phyloP scores from a whole-genome alignment of 2,329 filamentous ascomycete species.

The Mycosphaerella sp. region DNA sequence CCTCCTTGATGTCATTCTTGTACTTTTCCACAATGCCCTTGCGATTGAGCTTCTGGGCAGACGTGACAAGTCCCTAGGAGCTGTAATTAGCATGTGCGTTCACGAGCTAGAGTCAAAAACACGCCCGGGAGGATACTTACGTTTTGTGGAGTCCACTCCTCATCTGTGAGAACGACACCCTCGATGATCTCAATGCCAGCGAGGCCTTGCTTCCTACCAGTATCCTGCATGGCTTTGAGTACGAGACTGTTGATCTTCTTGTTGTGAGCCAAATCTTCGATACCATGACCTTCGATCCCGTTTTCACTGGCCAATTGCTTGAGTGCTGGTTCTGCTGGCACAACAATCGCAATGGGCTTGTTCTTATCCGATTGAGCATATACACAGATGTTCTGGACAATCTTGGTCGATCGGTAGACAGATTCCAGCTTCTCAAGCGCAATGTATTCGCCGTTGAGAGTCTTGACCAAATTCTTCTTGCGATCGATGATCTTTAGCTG shows the following conservation, averaged over 20 bases:
- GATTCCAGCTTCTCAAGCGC: constrained; percentile 93
- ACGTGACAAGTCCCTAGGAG: constrained; percentile 45
- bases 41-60: constrained; percentile 50
- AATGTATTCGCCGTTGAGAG: constrained; percentile 91
- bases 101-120: constrained; percentile 12
- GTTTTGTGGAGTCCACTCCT: constrained; percentile 81
- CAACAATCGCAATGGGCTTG: constrained; percentile 78
- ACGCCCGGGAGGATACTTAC: constrained; percentile 48
- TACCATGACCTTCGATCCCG: constrained; percentile 56
- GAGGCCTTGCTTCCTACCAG: constrained; percentile 61
- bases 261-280: constrained; percentile 62
- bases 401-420: constrained; percentile 72
- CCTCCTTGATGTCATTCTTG: constrained; percentile 46
- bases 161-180: constrained; percentile 71
- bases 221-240: constrained; percentile 63
- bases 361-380: constrained; percentile 69
- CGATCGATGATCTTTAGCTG: constrained; percentile 86
- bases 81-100: constrained; percentile 10
- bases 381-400: constrained; percentile 81
- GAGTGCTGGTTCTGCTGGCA: constrained; percentile 51
- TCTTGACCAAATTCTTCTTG: constrained; percentile 98
- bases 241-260: constrained; percentile 58
- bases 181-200: constrained; percentile 66
- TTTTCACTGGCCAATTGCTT: constrained; percentile 51
- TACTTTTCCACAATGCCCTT: constrained; percentile 47